Percentiles rank a stretch among this genome's conserved stretches.
Evolutionary conservation across 1,139 yeast species (phyloP).

Genomic region (Diutina mesorugosa): DNA sequence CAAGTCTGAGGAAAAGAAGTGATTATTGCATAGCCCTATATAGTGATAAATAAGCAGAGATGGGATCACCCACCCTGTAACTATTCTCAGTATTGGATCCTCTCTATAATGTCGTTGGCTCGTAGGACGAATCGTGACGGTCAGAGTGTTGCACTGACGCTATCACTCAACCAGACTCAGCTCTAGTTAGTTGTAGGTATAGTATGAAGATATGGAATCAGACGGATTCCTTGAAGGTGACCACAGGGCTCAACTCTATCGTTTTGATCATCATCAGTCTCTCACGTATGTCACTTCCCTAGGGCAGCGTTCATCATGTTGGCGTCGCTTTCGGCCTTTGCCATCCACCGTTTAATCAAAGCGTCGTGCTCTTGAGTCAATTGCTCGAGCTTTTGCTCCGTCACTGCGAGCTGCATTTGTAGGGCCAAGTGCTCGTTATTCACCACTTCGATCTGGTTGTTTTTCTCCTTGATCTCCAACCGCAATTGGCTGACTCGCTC

Average conservation of each 20-base stretch:
- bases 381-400: background rate
- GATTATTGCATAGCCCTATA: constrained; percentile 57
- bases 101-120: too few species aligned
- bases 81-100: too few species aligned
- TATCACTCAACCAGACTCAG: too few species aligned
- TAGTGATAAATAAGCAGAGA: constrained; percentile 67
- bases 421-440: background rate
- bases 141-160: too few species aligned
- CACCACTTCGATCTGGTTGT: background rate
- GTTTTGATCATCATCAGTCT: too few species aligned
- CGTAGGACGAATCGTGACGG: too few species aligned
- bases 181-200: too few species aligned
- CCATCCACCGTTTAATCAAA: constrained; percentile 1
- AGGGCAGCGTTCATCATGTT: background rate
- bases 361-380: background rate
- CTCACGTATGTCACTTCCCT: too few species aligned
- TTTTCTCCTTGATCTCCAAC: background rate
- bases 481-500: background rate
- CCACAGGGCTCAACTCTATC: too few species aligned
- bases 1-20: constrained; percentile 31
- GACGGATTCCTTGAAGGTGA: too few species aligned
- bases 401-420: background rate
- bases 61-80: constrained; percentile 20
- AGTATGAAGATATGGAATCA: too few species aligned
- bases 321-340: background rate